Evolutionary conservation across 192 early-diverging fungal species (phyloP), one percentile per base, ranked within the genome.

Genomic region (Podila verticillata): DNA sequence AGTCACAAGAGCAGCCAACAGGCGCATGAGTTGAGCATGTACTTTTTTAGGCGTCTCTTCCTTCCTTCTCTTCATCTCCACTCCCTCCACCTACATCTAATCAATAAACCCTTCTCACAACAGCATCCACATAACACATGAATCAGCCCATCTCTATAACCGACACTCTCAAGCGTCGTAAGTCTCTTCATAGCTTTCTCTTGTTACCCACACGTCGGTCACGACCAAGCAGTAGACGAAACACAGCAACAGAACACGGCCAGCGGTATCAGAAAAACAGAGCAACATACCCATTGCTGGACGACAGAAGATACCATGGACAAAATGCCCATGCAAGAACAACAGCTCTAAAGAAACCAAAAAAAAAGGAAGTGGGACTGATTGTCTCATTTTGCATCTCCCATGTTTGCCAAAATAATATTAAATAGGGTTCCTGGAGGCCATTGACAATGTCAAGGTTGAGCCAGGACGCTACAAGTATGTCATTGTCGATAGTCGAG

Each of bases 401-500:
- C n/a, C 34, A 15, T 26, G 26, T 39, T 47, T 49, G 12, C 24
- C 2, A 39, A 44, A 34, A 34, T 34, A 34, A 34, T 34, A 34
- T 5, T 5, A 34, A 17, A 44, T 48, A 80, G 77, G 77, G 51
- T 80, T 80, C 66, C 30, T 80, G 77, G 77, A 80, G 35, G 65
- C 70, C 24, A 72, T 80, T 49, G 77, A 80, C 70, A 72, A 72
- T 62, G 77, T 66, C 44, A 80, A 80, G 48, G 77, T 80, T 5
- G 77, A 80, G 60, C 87, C 92, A 19, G 87, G 88, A 59, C 85
- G 86, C 66, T 96, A 94, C 92, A 96, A 96, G 80, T 88, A 95
- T 66, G 81, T 95, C 17, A 92, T 96, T 30, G 92, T 95, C 1
- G 95, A 96, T 85, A 74, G 83, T 7, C 87, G 87, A 36, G 88